Evolutionary conservation across 345 rosid genomes (phyloP).

Genomic region (Arabidopsis arenosa): DNA sequence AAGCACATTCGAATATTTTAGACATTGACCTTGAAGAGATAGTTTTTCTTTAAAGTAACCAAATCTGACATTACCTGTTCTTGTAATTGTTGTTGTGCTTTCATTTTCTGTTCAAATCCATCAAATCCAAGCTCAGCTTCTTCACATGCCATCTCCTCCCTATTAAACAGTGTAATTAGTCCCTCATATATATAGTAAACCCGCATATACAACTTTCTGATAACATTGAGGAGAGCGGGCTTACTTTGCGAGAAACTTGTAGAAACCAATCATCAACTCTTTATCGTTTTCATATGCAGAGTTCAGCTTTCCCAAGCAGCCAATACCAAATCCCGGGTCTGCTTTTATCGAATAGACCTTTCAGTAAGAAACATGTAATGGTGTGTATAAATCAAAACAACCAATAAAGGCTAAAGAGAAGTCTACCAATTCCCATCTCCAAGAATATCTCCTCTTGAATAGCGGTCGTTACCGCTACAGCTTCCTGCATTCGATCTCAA

Average conservation of each 20-base stretch:
- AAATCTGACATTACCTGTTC: conserved; percentile 53
- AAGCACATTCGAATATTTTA: not conserved
- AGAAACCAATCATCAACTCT: conserved; percentile 79
- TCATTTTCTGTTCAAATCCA: conserved; percentile 63
- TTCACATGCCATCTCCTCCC: conserved; percentile 80
- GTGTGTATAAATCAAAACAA: not conserved
- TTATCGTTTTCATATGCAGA: conserved; percentile 67
- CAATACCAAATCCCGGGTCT: conserved; percentile 85
- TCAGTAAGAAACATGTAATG: not conserved
- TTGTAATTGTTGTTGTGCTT: conserved; percentile 57
- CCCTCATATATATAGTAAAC: not conserved
- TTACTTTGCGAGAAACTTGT: conserved; percentile 75
- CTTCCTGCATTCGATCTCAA: conserved; percentile 60
- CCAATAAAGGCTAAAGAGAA: not conserved
- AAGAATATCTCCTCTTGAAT: conserved; percentile 73
- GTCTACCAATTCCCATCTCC: conserved; percentile 84
- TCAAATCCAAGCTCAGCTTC: conserved; percentile 82
- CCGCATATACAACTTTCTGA: not conserved
- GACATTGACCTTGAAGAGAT: not conserved
- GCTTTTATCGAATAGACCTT: not conserved
- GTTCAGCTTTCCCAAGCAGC: conserved; percentile 79
- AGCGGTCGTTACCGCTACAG: conserved; percentile 78
- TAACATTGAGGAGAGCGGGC: conserved; percentile 27
- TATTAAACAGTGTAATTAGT: conserved; percentile 31
- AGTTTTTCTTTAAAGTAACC: not conserved